Evolutionary conservation across 2,329 filamentous ascomycete species (phyloP).

Genomic region (Arachnomyces sp.): DNA sequence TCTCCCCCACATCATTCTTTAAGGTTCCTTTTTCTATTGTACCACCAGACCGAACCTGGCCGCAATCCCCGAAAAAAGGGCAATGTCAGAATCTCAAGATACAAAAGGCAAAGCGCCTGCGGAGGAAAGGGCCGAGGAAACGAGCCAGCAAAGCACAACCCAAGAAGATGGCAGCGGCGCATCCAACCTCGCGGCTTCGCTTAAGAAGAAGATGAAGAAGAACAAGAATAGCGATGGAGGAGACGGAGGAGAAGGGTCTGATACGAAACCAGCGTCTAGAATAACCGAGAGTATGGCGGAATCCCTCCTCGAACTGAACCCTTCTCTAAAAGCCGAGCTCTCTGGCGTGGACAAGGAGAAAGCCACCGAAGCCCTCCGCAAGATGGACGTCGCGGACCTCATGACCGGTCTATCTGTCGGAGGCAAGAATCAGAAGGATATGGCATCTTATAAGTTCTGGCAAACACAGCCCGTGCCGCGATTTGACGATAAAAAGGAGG

Average conservation of each 20-base stretch:
- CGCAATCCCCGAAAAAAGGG: background rate
- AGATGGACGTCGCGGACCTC: constrained; percentile 41
- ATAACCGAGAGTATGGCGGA: constrained; percentile 33
- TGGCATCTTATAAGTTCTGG: constrained; percentile 98
- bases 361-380: constrained; percentile 43
- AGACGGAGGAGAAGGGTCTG: constrained; percentile 15
- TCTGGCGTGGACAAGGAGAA: constrained; percentile 61
- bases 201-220: constrained; percentile 11
- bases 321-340: constrained; percentile 64
- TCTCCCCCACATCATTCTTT: constrained; percentile 10
- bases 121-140: constrained; percentile 35
- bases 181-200: background rate
- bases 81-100: constrained; percentile 30
- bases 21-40: constrained; percentile 7
- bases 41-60: constrained; percentile 7
- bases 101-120: constrained; percentile 25
- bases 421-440: constrained; percentile 88
- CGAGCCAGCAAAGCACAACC: constrained; percentile 29
- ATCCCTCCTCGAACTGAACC: constrained; percentile 41
- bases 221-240: constrained; percentile 20
- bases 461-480: constrained; percentile 89
- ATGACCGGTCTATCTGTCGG: constrained; percentile 55
- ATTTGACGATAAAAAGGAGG: constrained; percentile 56
- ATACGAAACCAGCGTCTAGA: constrained; percentile 20
- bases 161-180: background rate